Evolutionary conservation across 164 flowering plant species (phyloP), one percentile per base, ranked within the genome.

Genomic region (Stephania japonica): DNA sequence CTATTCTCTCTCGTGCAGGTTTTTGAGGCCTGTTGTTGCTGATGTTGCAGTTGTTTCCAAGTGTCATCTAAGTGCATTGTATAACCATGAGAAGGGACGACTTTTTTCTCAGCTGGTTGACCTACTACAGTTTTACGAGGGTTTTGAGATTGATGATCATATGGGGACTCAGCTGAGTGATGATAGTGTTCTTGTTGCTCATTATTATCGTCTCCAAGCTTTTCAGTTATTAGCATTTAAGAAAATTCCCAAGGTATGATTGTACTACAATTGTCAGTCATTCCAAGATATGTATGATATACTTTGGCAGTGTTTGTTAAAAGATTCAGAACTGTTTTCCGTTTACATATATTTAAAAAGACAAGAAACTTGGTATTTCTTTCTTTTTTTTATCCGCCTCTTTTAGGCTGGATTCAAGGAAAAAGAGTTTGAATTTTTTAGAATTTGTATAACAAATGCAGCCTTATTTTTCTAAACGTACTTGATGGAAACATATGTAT

Each of bases 1-100:
- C 25, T 12, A 10, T 62, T 38, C 11, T 32, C 21, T 18, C 21
- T 59, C 21, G 23, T 67, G 75, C 89, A 96, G 99, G 83, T 93
- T 82, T 69, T 77, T 93, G 70, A 86, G 87, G 79, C 91, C 97
- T 73, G 84, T 96, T 72, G 91, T 96, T 66, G 92, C 94, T 81
- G 99, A 96, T 85, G 87, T 91, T 59, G 97, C 92, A 65, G 93
- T 93, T 75, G 95, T 96, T 79, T 84, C 98, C 38, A 96, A 96
- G 81, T 96, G 98, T 77, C 98, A 93, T 79, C 83, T 96, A 65
- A 96, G 99, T 85, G 81, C 85, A 77, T 87, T 96, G 11, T 96
- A 93, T 78, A 81, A 75, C 67, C 98, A 96, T 87, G 92, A 83
- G 61, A 91, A 86, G 71, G 99, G 99, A 50, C 88, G 87, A 26